Percentiles rank a stretch among this genome's conserved stretches.
Conservation (phyloP, 805 yeast genomes). For the Suhomyces sp. region DNA sequence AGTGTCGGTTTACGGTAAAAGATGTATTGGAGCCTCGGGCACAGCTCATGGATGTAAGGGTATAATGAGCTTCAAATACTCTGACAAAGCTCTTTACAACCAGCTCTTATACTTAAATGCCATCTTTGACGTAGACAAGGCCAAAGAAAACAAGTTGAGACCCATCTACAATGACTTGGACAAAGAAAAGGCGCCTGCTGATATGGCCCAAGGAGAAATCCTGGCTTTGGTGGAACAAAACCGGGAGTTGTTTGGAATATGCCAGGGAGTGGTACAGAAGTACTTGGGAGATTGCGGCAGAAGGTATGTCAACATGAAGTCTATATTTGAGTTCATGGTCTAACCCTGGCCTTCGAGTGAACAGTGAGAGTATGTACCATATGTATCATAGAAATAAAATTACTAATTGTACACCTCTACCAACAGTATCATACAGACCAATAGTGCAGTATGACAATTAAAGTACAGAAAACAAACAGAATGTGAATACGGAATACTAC, state of each 20-base stretch:
- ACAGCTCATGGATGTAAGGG: constrained; percentile 71
- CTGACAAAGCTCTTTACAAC: constrained; percentile 78
- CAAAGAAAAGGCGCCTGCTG: constrained; percentile 22
- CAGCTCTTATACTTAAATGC: constrained; percentile 78
- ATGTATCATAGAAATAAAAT: background rate
- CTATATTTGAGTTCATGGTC: constrained; percentile 65
- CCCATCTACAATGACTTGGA: constrained; percentile 46
- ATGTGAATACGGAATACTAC: too few relatives aligned
- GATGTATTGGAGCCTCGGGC: constrained; percentile 70
- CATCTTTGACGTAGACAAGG: constrained; percentile 78
- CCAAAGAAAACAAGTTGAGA: constrained; percentile 54
- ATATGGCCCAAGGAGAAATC: constrained; percentile 50
- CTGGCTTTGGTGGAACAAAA: constrained; percentile 81
- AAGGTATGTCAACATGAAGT: constrained; percentile 80
- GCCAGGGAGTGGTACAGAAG: constrained; percentile 60
- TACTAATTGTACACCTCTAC: too few relatives aligned
- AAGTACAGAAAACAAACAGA: too few relatives aligned
- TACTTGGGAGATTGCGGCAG: constrained; percentile 83
- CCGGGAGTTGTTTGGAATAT: constrained; percentile 53
- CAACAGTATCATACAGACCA: too few relatives aligned
- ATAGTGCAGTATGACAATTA: too few relatives aligned
- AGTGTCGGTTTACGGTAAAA: constrained; percentile 82
- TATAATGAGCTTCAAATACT: constrained; percentile 70
- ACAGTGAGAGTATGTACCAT: background rate
- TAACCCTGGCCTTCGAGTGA: too few relatives aligned